These are phyloP conservation scores for Yamagishiella unicocca DNA, from an alignment of 139 green algal genomes.

Conservation along the genomic window DNA sequence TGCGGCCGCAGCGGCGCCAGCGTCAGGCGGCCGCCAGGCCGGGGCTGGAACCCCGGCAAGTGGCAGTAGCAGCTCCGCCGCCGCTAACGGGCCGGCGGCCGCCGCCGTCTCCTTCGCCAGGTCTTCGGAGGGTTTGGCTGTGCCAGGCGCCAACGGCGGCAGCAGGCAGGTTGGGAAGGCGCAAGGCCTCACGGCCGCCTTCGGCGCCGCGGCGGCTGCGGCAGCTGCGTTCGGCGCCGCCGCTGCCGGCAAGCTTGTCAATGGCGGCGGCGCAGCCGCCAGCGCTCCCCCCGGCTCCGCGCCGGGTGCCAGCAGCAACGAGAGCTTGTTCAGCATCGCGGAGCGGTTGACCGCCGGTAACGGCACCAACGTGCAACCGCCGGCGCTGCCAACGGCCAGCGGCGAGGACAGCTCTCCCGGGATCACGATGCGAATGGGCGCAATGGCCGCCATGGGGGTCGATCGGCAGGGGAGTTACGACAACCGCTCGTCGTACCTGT, in stretches of 20 bases:
- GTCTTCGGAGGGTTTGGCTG: too few species aligned
- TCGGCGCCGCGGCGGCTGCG: background rate
- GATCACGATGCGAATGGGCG: conserved; percentile 19
- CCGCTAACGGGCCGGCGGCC: too few species aligned
- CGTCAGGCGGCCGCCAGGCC: background rate
- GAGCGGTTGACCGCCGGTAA: conserved; percentile 21
- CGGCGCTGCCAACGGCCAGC: background rate
- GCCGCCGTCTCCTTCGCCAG: too few species aligned
- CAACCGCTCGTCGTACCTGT: conserved; percentile 32
- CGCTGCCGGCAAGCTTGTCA: background rate
- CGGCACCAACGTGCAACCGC: background rate
- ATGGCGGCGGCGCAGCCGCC: background rate
- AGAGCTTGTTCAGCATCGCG: conserved; percentile 31
- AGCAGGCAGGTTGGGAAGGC: too few species aligned
- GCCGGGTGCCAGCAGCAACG: background rate
- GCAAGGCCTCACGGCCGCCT: too few species aligned
- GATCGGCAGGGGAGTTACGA: conserved; percentile 26
- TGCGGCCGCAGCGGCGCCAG: background rate
- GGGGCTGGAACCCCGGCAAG: too few species aligned
- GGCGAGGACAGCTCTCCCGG: background rate
- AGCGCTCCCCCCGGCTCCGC: background rate
- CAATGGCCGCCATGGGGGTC: conserved; percentile 19
- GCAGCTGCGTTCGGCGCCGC: background rate
- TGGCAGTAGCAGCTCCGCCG: too few species aligned
- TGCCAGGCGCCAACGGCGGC: too few species aligned